phyloP scores from a whole-genome alignment of 768 basidiomycete species.

The Arthromyces matolae region DNA sequence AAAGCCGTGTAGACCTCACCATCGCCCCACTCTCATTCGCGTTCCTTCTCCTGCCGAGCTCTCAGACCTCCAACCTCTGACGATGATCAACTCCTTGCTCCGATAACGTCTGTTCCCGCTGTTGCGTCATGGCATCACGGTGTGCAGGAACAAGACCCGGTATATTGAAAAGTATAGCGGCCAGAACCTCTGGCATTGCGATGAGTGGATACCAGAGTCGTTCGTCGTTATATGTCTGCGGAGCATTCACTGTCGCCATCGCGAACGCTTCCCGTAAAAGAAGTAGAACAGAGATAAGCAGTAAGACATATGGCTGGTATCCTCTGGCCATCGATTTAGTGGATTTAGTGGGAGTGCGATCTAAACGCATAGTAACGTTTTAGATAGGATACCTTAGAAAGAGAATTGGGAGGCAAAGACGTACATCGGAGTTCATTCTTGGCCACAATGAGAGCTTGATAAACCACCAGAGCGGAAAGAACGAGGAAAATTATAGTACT shows the following conservation, averaged over 20 bases:
- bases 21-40: too few species aligned
- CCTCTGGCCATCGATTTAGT: slow-evolving; percentile 14
- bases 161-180: slow-evolving; percentile 16
- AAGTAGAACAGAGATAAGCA: slow-evolving; percentile 19
- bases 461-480: slow-evolving; percentile 18
- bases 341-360: too few species aligned
- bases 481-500: slow-evolving; percentile 23
- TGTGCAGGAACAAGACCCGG: slow-evolving; percentile 21
- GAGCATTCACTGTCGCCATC: slow-evolving; percentile 17
- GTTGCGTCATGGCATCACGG: not conserved
- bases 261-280: slow-evolving; percentile 20
- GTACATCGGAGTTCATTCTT: slow-evolving; percentile 5
- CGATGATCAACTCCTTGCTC: not conserved
- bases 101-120: not conserved
- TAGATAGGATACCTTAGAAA: too few species aligned
- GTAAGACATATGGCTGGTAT: slow-evolving; percentile 19
- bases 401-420: not conserved
- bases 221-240: slow-evolving; percentile 17
- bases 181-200: slow-evolving; percentile 22
- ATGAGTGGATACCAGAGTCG: slow-evolving; percentile 25
- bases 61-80: slow-evolving; percentile 4
- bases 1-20: too few species aligned
- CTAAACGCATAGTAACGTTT: too few species aligned
- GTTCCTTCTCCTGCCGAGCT: too few species aligned
- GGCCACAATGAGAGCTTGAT: slow-evolving; percentile 15